phyloP scores from a whole-genome alignment of 768 basidiomycete genomes.

The Daedaleopsis nitida region DNA sequence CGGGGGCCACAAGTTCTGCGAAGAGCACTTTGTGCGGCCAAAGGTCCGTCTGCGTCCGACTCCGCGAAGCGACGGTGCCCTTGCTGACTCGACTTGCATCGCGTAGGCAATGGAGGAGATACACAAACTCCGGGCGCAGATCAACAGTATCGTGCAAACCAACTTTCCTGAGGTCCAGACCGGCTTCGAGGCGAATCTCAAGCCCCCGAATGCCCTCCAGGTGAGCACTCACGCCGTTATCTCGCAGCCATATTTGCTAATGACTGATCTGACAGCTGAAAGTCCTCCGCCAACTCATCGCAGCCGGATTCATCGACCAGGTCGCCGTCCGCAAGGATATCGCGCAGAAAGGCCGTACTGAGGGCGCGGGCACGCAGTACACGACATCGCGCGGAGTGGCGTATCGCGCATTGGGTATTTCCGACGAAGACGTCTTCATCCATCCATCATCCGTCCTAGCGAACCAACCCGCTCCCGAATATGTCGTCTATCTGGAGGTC shows the following conservation, averaged over 20 bases:
- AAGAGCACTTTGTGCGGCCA: constrained; percentile 83
- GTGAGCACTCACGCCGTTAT: constrained; percentile 38
- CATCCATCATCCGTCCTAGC: constrained; percentile 87
- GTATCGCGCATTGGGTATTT: constrained; percentile 78
- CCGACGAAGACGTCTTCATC: constrained; percentile 82
- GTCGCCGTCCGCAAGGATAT: constrained; percentile 90
- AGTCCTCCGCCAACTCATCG: constrained; percentile 82
- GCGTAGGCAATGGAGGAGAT: constrained; percentile 97
- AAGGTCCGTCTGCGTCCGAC: constrained; percentile 56
- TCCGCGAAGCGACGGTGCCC: background rate
- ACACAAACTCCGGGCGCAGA: constrained; percentile 89
- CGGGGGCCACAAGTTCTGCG: constrained; percentile 79
- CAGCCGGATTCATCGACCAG: constrained; percentile 93
- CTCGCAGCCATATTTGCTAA: constrained; percentile 7
- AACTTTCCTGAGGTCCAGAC: constrained; percentile 70
- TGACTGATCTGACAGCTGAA: constrained; percentile 60
- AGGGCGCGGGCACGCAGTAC: constrained; percentile 62
- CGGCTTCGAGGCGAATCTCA: constrained; percentile 63
- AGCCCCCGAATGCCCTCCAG: constrained; percentile 79
- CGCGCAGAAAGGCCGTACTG: constrained; percentile 47
- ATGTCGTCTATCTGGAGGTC: constrained; percentile 81
- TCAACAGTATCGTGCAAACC: constrained; percentile 79
- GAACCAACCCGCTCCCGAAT: constrained; percentile 76
- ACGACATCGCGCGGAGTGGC: constrained; percentile 78
- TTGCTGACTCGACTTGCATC: background rate